Evolutionary conservation across 768 basidiomycete species (phyloP).

Genomic region (Russula lepida): DNA sequence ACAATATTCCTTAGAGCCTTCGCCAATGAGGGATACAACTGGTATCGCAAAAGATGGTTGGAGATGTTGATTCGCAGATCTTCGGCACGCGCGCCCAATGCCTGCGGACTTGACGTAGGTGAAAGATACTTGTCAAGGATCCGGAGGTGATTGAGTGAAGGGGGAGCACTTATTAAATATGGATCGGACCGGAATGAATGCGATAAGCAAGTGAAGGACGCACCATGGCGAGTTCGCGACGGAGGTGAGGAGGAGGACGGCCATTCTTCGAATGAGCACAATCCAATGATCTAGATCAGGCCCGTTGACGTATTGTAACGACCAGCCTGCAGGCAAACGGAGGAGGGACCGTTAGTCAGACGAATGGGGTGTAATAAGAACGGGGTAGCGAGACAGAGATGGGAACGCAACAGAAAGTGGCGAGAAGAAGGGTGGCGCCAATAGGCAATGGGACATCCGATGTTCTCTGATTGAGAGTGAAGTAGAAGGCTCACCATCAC

Average conservation of each 20-base stretch:
- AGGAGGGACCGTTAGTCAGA: slow-evolving; percentile 22
- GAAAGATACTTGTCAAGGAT: slow-evolving; percentile 4
- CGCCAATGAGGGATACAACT: slow-evolving; percentile 3
- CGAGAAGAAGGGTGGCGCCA: no score
- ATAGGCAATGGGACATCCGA: not conserved
- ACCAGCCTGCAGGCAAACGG: slow-evolving; percentile 26
- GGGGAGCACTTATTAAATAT: not conserved
- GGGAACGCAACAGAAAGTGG: not conserved
- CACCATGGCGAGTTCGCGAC: slow-evolving; percentile 44
- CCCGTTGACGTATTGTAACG: slow-evolving; percentile 35
- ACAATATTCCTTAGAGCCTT: slow-evolving; percentile 49
- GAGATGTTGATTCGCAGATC: slow-evolving; percentile 8
- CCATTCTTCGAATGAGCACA: slow-evolving; percentile 45
- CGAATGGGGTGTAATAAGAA: not conserved
- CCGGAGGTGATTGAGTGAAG: slow-evolving; percentile 1
- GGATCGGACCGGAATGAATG: not conserved
- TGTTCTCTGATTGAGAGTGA: not conserved
- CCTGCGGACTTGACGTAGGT: slow-evolving; percentile 3
- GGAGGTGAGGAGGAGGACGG: slow-evolving; percentile 44
- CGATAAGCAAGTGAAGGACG: slow-evolving; percentile 23
- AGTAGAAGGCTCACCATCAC: slow-evolving; percentile 25
- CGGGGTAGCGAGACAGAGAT: no score
- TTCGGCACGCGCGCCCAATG: not conserved
- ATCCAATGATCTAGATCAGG: slow-evolving; percentile 45
- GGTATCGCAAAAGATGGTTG: not conserved